A percentile compares a stretch with the other conserved stretches of the same genome.
phyloP scores from a whole-genome alignment of 2,329 filamentous ascomycete species.

The Fusarium nodosum region DNA sequence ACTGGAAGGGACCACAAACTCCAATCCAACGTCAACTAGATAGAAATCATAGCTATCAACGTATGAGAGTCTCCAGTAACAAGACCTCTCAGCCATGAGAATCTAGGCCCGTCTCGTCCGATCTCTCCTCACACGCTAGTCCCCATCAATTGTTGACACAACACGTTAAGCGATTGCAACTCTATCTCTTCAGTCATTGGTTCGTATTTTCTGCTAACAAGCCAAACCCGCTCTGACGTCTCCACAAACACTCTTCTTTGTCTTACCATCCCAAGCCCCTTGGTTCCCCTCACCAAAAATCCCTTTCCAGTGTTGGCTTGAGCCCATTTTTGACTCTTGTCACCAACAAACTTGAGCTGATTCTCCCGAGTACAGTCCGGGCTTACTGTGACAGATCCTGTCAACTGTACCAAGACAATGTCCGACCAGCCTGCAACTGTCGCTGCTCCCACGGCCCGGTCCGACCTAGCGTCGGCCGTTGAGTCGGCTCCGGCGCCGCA shows the following conservation, averaged over 20 bases:
- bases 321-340: slow-evolving; percentile 1
- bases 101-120: neutral
- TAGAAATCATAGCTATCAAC: no score
- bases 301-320: slow-evolving; percentile 3
- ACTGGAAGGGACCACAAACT: no score
- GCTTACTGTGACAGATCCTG: neutral
- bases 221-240: neutral
- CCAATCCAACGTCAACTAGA: no score
- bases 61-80: neutral
- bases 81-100: neutral
- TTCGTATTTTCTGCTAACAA: neutral
- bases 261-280: neutral
- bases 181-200: neutral
- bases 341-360: slow-evolving; percentile 6
- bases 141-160: neutral
- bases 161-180: neutral
- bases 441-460: slow-evolving; percentile 18
- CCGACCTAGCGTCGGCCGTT: slow-evolving; percentile 29
- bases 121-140: neutral
- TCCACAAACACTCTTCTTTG: slow-evolving; percentile 3
- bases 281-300: slow-evolving; percentile 10
- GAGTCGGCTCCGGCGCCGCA: slow-evolving; percentile 32
- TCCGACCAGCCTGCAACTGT: slow-evolving; percentile 17
- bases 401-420: slow-evolving; percentile 2
- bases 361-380: neutral